These are phyloP conservation scores for Ballota nigra DNA, from an alignment of 257 asterid species.

Conservation along the genomic window DNA sequence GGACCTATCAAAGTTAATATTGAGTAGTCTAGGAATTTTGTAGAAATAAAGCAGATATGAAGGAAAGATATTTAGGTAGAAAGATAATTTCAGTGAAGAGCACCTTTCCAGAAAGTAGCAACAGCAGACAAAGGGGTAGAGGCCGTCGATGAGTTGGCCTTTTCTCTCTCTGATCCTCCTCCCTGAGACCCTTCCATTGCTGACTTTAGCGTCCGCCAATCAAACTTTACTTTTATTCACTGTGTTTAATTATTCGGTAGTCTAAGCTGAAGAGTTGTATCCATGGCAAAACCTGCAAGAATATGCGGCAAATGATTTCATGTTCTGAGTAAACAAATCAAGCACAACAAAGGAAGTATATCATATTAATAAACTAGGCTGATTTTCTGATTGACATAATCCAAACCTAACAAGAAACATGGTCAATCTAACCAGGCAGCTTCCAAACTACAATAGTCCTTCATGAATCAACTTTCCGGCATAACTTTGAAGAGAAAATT, in stretches of 20 bases:
- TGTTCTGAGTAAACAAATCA: no score
- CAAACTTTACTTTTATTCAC: conserved; percentile 21
- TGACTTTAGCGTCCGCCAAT: conserved; percentile 29
- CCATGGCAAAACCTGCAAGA: background rate
- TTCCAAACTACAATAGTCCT: background rate
- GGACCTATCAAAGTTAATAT: background rate
- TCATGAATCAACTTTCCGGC: background rate
- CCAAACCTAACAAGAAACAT: background rate
- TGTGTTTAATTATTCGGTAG: background rate
- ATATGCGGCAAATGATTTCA: background rate
- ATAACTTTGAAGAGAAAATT: background rate
- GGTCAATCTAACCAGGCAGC: conserved; percentile 15
- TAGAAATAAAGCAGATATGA: background rate
- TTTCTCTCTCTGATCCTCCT: conserved; percentile 83
- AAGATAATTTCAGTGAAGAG: background rate
- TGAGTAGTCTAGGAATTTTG: background rate
- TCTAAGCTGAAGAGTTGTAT: background rate
- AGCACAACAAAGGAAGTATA: background rate
- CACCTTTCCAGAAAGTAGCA: conserved; percentile 94
- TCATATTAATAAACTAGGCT: conserved; percentile 4
- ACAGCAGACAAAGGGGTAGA: conserved; percentile 72
- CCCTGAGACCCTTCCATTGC: conserved; percentile 69
- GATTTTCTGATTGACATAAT: conserved; percentile 13
- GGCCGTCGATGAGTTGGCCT: conserved; percentile 56
- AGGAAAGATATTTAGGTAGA: background rate